Percentiles rank a stretch among this genome's conserved stretches.
Conservation (phyloP, 768 basidiomycete genomes). For the Clitopilus passeckerianus region DNA sequence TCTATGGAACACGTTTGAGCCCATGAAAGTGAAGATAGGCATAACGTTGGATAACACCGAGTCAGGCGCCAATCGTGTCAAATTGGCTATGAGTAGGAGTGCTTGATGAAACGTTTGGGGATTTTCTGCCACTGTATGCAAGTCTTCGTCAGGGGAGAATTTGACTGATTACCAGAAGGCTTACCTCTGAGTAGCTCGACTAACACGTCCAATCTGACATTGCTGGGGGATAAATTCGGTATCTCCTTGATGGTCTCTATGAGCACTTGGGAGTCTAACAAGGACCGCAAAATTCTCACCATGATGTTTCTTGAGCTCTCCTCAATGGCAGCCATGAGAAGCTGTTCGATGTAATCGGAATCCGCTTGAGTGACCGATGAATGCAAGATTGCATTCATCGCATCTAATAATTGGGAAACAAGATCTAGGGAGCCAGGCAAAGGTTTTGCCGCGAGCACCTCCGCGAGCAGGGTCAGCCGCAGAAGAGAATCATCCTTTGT, state of each 20-base stretch:
- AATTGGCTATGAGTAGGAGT: constrained; percentile 76
- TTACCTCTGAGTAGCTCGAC: constrained; percentile 83
- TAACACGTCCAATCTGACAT: constrained; percentile 77
- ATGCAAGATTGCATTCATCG: constrained; percentile 61
- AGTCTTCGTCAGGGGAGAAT: constrained; percentile 1
- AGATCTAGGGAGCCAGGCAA: constrained; percentile 71
- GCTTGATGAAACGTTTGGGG: constrained; percentile 96
- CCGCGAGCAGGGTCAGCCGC: constrained; percentile 55
- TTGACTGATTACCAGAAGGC: constrained; percentile 9
- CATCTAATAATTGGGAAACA: constrained; percentile 66
- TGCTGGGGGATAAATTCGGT: constrained; percentile 46
- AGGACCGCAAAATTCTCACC: constrained; percentile 29
- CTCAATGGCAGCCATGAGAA: constrained; percentile 79
- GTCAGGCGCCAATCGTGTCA: constrained; percentile 83
- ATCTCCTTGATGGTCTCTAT: constrained; percentile 34
- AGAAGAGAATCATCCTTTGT: constrained; percentile 33
- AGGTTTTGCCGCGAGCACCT: constrained; percentile 60
- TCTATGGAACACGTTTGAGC: constrained; percentile 94
- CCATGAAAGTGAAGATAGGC: constrained; percentile 99
- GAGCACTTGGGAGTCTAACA: neutral
- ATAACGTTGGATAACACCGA: constrained; percentile 92
- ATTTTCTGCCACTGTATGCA: constrained; percentile 67
- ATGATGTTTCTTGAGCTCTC: constrained; percentile 50
- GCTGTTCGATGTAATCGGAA: constrained; percentile 74
- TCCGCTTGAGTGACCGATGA: constrained; percentile 56